These are phyloP conservation scores for Nannochloropsis oceanica DNA, from an alignment of 108 stramenopile species.

Conservation along the genomic window DNA sequence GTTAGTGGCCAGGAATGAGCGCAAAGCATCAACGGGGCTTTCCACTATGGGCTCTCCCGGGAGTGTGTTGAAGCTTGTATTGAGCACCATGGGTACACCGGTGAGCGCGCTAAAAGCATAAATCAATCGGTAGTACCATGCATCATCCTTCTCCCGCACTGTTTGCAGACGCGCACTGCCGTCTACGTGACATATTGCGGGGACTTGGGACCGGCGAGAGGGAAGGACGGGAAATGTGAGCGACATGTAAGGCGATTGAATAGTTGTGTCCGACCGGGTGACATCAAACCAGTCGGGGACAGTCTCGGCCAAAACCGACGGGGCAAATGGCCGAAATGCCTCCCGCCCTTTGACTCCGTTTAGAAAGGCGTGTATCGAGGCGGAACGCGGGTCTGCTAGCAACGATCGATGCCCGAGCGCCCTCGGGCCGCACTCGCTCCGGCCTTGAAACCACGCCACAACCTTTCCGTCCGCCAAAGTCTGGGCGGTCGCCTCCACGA, in stretches of 20 bases:
- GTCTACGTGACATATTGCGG: conserved; percentile 87
- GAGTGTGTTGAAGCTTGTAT: conserved; percentile 81
- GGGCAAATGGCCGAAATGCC: conserved; percentile 83
- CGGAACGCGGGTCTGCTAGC: conserved; percentile 68
- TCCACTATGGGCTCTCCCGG: conserved; percentile 77
- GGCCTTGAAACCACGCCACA: conserved; percentile 67
- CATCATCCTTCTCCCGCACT: conserved; percentile 33
- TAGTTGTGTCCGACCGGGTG: background rate
- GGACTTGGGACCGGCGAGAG: conserved; percentile 47
- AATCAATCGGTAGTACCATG: conserved; percentile 63
- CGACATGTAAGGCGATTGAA: conserved; percentile 32
- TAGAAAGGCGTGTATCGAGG: background rate
- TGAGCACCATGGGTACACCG: conserved; percentile 85
- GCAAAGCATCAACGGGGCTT: conserved; percentile 42
- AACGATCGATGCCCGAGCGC: conserved; percentile 84
- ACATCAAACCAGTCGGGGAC: conserved; percentile 43
- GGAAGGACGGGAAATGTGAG: conserved; percentile 59
- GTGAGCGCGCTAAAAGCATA: conserved; percentile 56
- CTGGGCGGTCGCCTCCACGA: conserved; percentile 47
- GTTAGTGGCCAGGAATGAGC: background rate
- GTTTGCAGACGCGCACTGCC: conserved; percentile 83
- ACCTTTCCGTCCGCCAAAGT: conserved; percentile 60
- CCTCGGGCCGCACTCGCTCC: conserved; percentile 76
- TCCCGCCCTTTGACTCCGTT: conserved; percentile 44
- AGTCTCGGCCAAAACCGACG: conserved; percentile 71